Conservation (phyloP, 2,329 filamentous ascomycete species). For the Arthrobotrys musiformis region DNA sequence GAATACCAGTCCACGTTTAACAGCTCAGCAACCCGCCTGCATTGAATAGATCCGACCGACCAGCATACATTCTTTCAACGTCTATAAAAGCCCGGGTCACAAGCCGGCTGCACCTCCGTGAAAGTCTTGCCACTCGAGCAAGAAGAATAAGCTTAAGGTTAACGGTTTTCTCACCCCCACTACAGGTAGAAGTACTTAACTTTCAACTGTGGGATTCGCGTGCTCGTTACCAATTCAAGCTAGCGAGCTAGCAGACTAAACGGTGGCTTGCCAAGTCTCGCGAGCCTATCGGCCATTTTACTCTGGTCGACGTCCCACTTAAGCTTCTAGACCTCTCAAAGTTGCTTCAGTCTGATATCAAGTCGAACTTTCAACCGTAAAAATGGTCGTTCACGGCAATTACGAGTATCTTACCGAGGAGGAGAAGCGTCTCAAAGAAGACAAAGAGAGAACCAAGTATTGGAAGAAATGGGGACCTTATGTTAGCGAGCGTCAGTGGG, state of each 20-base stretch:
- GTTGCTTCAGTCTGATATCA: not conserved
- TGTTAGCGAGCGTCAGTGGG: slow-evolving; percentile 93
- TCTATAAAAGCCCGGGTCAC: slow-evolving; percentile 6
- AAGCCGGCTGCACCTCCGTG: not conserved
- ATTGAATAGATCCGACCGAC: not conserved
- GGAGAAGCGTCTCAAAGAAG: slow-evolving; percentile 87
- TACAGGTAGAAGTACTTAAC: not conserved
- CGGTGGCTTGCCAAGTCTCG: slow-evolving; percentile 18
- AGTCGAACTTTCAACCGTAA: not conserved
- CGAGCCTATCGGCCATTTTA: slow-evolving; percentile 8
- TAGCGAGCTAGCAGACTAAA: slow-evolving; percentile 44
- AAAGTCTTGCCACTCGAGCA: slow-evolving; percentile 1
- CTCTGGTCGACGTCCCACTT: slow-evolving; percentile 15
- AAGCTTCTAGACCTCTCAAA: no score
- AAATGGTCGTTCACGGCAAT: slow-evolving; percentile 89
- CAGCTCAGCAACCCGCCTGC: slow-evolving; percentile 22
- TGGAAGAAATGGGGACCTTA: slow-evolving; percentile 99
- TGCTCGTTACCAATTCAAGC: slow-evolving; percentile 40
- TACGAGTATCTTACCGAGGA: slow-evolving; percentile 89
- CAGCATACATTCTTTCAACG: slow-evolving; percentile 1
- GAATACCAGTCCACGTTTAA: slow-evolving; percentile 16
- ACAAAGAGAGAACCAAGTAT: slow-evolving; percentile 84
- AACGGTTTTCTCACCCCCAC: not conserved
- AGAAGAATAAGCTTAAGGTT: no score
- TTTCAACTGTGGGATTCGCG: slow-evolving; percentile 16